Conservation (phyloP, 305 asterid species). For the Fraxinus ornus region DNA sequence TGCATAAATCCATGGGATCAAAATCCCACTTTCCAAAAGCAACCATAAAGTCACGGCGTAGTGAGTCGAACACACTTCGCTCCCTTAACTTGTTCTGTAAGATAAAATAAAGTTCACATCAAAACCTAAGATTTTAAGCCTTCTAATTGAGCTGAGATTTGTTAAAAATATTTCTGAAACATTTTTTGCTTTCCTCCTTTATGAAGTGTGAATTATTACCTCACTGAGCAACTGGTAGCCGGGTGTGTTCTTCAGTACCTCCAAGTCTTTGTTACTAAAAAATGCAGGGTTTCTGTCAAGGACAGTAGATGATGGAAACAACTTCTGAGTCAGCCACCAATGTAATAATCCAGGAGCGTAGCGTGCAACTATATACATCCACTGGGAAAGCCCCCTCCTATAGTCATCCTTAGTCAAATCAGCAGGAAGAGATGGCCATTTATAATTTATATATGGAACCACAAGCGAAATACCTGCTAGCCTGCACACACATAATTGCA, state of each 20-base stretch:
- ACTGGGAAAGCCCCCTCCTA: slow-evolving; percentile 62
- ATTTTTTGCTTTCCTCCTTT: background rate
- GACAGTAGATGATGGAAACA: slow-evolving; percentile 75
- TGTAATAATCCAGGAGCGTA: slow-evolving; percentile 60
- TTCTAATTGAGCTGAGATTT: background rate
- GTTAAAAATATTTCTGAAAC: background rate
- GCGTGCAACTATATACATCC: slow-evolving; percentile 52
- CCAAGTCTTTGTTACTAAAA: slow-evolving; percentile 72
- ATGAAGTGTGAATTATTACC: slow-evolving; percentile 39
- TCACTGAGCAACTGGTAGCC: slow-evolving; percentile 73
- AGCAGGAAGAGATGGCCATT: slow-evolving; percentile 78
- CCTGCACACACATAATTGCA: slow-evolving; percentile 41
- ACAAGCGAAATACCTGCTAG: slow-evolving; percentile 78
- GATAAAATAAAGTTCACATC: slow-evolving; percentile 7
- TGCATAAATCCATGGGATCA: slow-evolving; percentile 62
- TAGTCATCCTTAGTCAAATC: slow-evolving; percentile 66
- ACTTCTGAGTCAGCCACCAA: slow-evolving; percentile 87
- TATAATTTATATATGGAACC: slow-evolving; percentile 79
- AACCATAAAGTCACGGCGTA: slow-evolving; percentile 67
- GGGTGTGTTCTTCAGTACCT: slow-evolving; percentile 70
- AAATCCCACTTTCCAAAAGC: slow-evolving; percentile 92
- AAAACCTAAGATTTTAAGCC: background rate
- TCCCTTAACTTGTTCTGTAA: slow-evolving; percentile 51
- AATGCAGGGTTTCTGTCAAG: slow-evolving; percentile 73
- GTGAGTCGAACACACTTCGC: slow-evolving; percentile 55